Conservation (phyloP, 495 filamentous ascomycete species). For the Hypoxylon fragiforme region DNA sequence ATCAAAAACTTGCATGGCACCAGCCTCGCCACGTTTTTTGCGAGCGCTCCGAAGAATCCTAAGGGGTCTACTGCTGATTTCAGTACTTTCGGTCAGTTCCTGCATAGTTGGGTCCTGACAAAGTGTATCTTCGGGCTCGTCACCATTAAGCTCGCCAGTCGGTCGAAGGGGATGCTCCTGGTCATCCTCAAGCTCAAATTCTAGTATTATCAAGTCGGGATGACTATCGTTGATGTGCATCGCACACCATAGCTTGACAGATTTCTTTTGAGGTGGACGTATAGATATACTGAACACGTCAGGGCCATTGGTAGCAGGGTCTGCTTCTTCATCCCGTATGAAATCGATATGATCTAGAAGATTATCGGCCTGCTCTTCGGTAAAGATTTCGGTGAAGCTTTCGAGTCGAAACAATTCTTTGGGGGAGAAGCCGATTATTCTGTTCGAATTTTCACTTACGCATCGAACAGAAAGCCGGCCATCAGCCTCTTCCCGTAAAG, state of each 20-base stretch:
- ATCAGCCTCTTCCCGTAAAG: constrained; percentile 70
- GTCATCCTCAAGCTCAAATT: constrained; percentile 91
- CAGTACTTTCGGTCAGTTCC: constrained; percentile 73
- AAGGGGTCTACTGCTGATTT: constrained; percentile 74
- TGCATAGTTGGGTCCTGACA: constrained; percentile 67
- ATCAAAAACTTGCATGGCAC: constrained; percentile 92
- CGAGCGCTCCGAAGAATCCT: constrained; percentile 78
- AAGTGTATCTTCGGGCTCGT: constrained; percentile 73
- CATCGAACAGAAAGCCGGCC: constrained; percentile 71
- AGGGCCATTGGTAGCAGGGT: constrained; percentile 73
- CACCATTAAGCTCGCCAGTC: constrained; percentile 56
- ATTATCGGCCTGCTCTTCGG: constrained; percentile 79
- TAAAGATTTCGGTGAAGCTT: constrained; percentile 79
- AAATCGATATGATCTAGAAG: constrained; percentile 88
- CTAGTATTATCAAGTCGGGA: constrained; percentile 78
- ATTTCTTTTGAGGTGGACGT: constrained; percentile 53
- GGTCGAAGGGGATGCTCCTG: constrained; percentile 67
- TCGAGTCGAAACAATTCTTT: constrained; percentile 72
- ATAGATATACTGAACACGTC: constrained; percentile 84
- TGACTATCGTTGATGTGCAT: constrained; percentile 72
- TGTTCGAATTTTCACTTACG: constrained; percentile 83
- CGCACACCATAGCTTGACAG: constrained; percentile 83
- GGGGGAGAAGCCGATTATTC: constrained; percentile 78
- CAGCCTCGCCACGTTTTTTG: constrained; percentile 77
- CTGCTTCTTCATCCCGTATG: constrained; percentile 74